Base-by-base conservation (phyloP, 1,139 yeast species). In the Scheffersomyces segobiensis region DNA sequence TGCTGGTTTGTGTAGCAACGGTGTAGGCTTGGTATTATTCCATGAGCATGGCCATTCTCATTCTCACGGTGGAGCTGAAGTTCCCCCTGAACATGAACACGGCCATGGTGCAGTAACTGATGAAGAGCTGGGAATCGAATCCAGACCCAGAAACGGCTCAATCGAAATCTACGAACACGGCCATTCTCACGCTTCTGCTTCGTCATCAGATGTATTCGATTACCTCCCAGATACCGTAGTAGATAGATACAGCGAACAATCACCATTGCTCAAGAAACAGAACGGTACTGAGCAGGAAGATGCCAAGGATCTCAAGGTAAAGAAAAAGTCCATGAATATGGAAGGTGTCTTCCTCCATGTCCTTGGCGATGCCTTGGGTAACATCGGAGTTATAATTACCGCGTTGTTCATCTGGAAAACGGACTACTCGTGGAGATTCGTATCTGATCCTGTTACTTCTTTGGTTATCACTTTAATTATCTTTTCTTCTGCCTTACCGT, bases 341-440 rank as follows among this genome's bases (percentile, higher is more conserved):
- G 96, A 92, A 67, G 98, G 99, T 62, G 98, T 95, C 5, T 95
- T 91, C 69, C 80, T 95, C 67, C 99, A 95, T 71, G 99, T 95
- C 6, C 65, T 95, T 66, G 99, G 99, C 52, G 99, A 95, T 72
- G 98, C 98, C 0, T 79, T 95, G 61, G 99, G 99, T 63, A 95
- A 95, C 70, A 78, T 95, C 58, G 99, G 99, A 63, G 99, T 95
- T 56, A 95, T 95, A 60, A 73, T 83, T 17, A 89, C 98, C 2
- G 99, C 98, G 1, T 64, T 95, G 49, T 88, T 95, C 66, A 93
- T 95, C 67, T 93, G 98, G 98, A 88, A 90, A 72, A 93, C 98
- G 0, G 87, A 91, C 66, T 93, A 83, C 71, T 81, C 91, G 1
- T 95, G 99, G 97, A 87, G 86, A 70, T 93, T 75, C 72, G 91